phyloP scores from a whole-genome alignment of 1,139 yeast genomes.

The Candida gigantensis region DNA sequence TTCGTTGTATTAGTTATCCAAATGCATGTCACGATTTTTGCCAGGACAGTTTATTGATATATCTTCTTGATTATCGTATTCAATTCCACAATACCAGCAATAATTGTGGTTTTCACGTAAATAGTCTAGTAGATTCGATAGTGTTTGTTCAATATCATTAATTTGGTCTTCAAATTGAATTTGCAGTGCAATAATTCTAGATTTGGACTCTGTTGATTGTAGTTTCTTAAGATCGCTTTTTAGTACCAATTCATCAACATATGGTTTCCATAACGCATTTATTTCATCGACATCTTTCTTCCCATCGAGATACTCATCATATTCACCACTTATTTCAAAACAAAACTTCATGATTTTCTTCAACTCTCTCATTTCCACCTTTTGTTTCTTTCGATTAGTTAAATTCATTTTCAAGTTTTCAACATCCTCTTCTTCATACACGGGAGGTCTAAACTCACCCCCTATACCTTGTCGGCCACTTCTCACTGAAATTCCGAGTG shows the following conservation, averaged over 20 bases:
- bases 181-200: neutral
- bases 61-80: slow-evolving; percentile 16
- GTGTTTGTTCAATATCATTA: slow-evolving; percentile 6
- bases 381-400: neutral
- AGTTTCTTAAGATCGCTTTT: neutral
- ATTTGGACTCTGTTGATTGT: slow-evolving; percentile 2
- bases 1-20: slow-evolving; percentile 11
- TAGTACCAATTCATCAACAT: slow-evolving; percentile 12
- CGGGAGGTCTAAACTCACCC: slow-evolving; percentile 5
- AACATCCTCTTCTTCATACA: slow-evolving; percentile 3
- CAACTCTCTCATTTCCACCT: slow-evolving; percentile 5
- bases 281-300: slow-evolving; percentile 15
- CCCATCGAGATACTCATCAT: slow-evolving; percentile 15
- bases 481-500: slow-evolving; percentile 15
- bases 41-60: slow-evolving; percentile 26
- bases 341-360: slow-evolving; percentile 24
- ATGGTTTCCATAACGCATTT: slow-evolving; percentile 27
- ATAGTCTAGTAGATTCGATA: slow-evolving; percentile 17
- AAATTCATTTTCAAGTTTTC: slow-evolving; percentile 4
- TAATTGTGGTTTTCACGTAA: slow-evolving; percentile 24
- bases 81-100: slow-evolving; percentile 34
- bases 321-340: slow-evolving; percentile 30
- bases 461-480: slow-evolving; percentile 14
- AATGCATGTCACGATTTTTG: slow-evolving; percentile 12
- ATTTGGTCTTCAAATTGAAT: slow-evolving; percentile 1